Percentiles rank a stretch among this genome's conserved stretches.
Conservation (phyloP, 805 yeast species). For the Candida pini region DNA sequence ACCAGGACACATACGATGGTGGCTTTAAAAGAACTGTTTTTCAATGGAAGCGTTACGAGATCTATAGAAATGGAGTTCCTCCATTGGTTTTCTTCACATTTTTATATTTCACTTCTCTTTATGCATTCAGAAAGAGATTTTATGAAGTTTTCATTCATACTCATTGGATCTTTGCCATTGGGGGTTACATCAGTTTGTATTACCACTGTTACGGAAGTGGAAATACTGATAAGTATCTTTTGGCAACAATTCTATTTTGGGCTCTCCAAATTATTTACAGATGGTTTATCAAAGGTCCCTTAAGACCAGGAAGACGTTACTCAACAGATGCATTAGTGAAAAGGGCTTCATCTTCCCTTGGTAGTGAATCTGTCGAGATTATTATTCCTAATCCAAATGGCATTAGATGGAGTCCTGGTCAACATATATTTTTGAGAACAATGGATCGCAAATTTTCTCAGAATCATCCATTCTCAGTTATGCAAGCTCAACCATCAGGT, state of each 20-base stretch:
- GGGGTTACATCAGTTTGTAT: slow-evolving; percentile 39
- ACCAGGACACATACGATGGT: slow-evolving; percentile 43
- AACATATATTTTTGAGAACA: slow-evolving; percentile 47
- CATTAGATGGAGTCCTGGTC: slow-evolving; percentile 48
- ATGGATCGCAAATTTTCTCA: slow-evolving; percentile 39
- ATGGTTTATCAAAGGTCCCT: slow-evolving; percentile 37
- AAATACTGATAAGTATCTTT: slow-evolving; percentile 37
- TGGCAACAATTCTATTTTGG: slow-evolving; percentile 51
- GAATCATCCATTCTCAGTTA: slow-evolving; percentile 53
- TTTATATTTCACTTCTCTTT: slow-evolving; percentile 38
- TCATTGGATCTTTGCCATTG: slow-evolving; percentile 51
- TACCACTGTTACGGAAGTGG: slow-evolving; percentile 37
- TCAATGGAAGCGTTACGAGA: slow-evolving; percentile 17
- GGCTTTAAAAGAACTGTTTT: slow-evolving; percentile 30
- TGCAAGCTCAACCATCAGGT: slow-evolving; percentile 26
- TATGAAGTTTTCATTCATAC: slow-evolving; percentile 47
- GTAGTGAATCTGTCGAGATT: slow-evolving; percentile 32
- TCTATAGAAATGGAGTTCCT: slow-evolving; percentile 39
- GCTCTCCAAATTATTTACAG: slow-evolving; percentile 42
- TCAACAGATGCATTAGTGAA: slow-evolving; percentile 12
- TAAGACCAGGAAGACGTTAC: slow-evolving; percentile 37
- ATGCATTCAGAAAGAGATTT: slow-evolving; percentile 31
- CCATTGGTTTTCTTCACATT: slow-evolving; percentile 40
- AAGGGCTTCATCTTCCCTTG: slow-evolving; percentile 31
- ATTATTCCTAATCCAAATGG: slow-evolving; percentile 28